Evolutionary conservation across 257 asterid species (phyloP), one percentile per base, ranked within the genome.

Genomic region (Penstemon newberryi): DNA sequence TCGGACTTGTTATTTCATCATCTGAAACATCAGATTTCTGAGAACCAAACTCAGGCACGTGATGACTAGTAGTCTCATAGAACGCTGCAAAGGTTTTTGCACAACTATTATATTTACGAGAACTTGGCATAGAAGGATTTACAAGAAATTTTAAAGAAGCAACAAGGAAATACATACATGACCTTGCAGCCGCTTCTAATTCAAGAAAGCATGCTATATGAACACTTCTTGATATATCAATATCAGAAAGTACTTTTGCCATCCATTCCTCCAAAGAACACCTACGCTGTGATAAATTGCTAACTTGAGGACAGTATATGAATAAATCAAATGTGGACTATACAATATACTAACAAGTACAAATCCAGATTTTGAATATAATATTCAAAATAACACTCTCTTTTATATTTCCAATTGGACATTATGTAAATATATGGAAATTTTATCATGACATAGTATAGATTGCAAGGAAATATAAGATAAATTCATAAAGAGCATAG

Each of bases 181-280:
- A 82, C 75, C 96, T 82, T 72, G 85, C 92, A 75, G 89, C 90
- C n/a, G 87, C 92, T 82, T 89, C 96, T 64, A 89, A 82, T 71
- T 89, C 95, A 63, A 89, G 91, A 83, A 87, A 89, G 76, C 77
- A 83, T 51, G 89, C 95, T 59, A 85, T 69, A 38, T 79, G 71
- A 72, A 74, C 84, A 75, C 95, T 89, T 81, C 90, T 79, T 66
- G 95, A 89, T 65, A 87, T 49, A 71, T 87, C 92, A 75, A 87
- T 85, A 79, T 87, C 90, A 9, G 87, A 80, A 44, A 89, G 88
- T 70, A 87, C 71, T 40, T 78, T 85, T 33, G 67, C 70, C 82
- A 87, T 82, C 96, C 96, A 89, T 62, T 80, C 86, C 78, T 87
- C 96, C 86, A 87, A 76, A 70, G 76, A 70, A 56, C 82, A 73